Percentiles rank a stretch among this genome's conserved stretches.
Evolutionary conservation across 345 rosid species (phyloP).

Genomic region (Corymbia maculata): DNA sequence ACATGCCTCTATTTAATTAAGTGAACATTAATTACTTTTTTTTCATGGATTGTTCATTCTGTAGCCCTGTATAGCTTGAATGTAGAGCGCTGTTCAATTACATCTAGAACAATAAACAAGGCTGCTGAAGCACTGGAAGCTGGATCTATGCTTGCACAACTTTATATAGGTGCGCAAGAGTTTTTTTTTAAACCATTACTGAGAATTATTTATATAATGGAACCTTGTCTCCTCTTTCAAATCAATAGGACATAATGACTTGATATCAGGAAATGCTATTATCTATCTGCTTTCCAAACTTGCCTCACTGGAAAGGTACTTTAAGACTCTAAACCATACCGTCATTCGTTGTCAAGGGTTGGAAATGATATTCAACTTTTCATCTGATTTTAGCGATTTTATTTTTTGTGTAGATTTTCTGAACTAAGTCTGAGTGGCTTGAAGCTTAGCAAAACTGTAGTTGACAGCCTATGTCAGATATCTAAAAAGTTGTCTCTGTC

Average conservation of each 20-base stretch:
- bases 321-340: neutral
- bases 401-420: conserved; percentile 37
- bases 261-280: conserved; percentile 57
- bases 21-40: neutral
- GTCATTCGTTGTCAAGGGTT: neutral
- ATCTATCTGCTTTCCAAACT: conserved; percentile 54
- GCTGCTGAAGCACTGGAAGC: conserved; percentile 24
- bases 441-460: conserved; percentile 59
- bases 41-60: conserved; percentile 1
- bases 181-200: neutral
- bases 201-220: neutral
- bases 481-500: conserved; percentile 53
- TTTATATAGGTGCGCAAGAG: conserved; percentile 46
- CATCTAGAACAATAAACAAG: neutral
- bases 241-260: conserved; percentile 59
- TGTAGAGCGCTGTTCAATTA: neutral
- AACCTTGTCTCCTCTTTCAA: neutral
- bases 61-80: conserved; percentile 75
- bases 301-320: conserved; percentile 47
- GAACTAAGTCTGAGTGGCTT: conserved; percentile 74
- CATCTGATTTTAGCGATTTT: neutral
- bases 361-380: conserved; percentile 1
- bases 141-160: conserved; percentile 58
- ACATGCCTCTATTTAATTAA: neutral
- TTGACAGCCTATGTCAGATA: conserved; percentile 61